Evolutionary conservation across 768 basidiomycete genomes (phyloP), one percentile per base, ranked within the genome.

Genomic region (Leccinum boreale): DNA sequence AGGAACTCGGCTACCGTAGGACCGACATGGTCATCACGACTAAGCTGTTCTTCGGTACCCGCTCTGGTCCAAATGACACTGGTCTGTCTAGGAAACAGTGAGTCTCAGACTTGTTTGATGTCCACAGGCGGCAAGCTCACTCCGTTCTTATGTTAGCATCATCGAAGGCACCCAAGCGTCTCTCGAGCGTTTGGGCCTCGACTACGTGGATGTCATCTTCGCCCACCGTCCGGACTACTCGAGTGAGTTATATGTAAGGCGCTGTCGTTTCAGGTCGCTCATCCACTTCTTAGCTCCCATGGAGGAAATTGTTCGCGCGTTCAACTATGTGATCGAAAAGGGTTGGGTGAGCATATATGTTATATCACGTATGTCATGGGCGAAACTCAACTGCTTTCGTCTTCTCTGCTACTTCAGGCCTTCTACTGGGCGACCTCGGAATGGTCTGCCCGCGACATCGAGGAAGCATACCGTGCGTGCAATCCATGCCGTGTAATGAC

Each of bases 251-350:
- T 39, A 9, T n/a, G 7, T 39, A n/a, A 39, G 36, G 36, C 0
- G 17, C n/a, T 17, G 8, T 39, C 17, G 36, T 39, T 39, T n/a
- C 36, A 39, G 36, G 36, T n/a, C 4, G 17, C 36, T 39, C 36
- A 39, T n/a, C 17, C 36, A 39, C 36, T 39, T 39, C 14, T 44
- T 47, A 74, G 77, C 73, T 23, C 76, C 78, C 3, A 76, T 78
- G 73, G 81, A 83, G 61, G 85, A 86, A 68, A 72, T 75, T 46
- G 84, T 86, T 55, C 78, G 85, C 28, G 82, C 81, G 1, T 84
- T 86, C 74, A 82, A 81, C 71, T 76, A 73, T 49, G 68, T 83
- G 39, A 81, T 84, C 60, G 77, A 81, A 51, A 66, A 74, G 44
- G 81, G 80, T 58, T 77, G 79, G 77, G 79, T 69, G 24, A 28